These are phyloP conservation scores for Capsicum pubescens DNA, from an alignment of 257 asterid species.

Conservation along the genomic window DNA sequence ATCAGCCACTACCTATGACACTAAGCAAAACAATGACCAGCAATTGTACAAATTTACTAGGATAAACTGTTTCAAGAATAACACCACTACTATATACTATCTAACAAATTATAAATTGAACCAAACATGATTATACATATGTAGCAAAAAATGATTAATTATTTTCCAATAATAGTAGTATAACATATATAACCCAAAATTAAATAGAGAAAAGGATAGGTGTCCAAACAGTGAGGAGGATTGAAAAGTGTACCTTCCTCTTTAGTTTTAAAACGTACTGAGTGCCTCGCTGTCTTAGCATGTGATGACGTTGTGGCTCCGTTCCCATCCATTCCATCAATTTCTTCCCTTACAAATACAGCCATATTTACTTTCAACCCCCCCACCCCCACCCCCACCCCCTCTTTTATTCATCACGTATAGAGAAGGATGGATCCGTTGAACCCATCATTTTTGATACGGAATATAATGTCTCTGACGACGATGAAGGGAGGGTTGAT, in stretches of 20 bases:
- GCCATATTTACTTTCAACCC: neutral
- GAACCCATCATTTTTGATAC: neutral
- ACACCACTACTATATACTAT: neutral
- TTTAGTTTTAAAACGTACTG: conserved; percentile 48
- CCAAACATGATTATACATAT: neutral
- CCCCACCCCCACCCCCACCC: no score
- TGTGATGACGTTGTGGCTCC: conserved; percentile 58
- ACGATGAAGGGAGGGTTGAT: neutral
- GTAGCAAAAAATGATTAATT: neutral
- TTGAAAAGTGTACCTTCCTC: conserved; percentile 48
- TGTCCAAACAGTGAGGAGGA: conserved; percentile 59
- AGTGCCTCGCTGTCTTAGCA: conserved; percentile 76
- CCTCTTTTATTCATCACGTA: no score
- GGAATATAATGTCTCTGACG: neutral
- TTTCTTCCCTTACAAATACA: conserved; percentile 23
- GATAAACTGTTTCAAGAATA: neutral
- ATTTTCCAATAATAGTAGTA: neutral
- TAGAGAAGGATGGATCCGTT: neutral
- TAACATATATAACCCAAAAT: no score
- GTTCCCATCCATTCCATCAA: conserved; percentile 38
- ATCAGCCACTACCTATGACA: neutral
- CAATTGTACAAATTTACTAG: neutral
- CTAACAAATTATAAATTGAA: neutral
- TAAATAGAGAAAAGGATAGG: conserved; percentile 33
- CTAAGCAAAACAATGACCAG: neutral